Base-by-base conservation (phyloP, 495 filamentous ascomycete species). In the Coniosporium apollinis region DNA sequence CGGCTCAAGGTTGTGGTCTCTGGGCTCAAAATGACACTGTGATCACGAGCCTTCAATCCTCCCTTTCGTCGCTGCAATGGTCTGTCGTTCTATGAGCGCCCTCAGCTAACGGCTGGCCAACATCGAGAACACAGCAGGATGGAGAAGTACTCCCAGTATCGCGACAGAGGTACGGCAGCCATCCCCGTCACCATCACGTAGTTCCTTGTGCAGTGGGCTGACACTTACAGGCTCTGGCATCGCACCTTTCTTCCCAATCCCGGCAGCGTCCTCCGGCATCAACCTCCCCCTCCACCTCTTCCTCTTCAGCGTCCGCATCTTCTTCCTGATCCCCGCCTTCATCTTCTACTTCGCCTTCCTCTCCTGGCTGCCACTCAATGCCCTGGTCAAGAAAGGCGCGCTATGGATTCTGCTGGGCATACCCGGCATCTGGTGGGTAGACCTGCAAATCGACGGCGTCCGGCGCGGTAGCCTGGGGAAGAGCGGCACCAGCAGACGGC, bases 101-200 rank as follows among this genome's bases (percentile, higher is more conserved):
- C n/a, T n/a, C n/a, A n/a, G n/a, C n/a, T n/a, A n/a, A n/a, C n/a
- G n/a, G n/a, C n/a, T n/a, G n/a, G n/a, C n/a, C n/a, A n/a, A n/a
- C n/a, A n/a, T n/a, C n/a, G n/a, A n/a, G n/a, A n/a, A n/a, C n/a
- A n/a, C n/a, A n/a, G n/a, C n/a, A n/a, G n/a, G 19, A 97, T 97
- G 89, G 89, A 97, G 70, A 94, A 93, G 57, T 96, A 83, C 56
- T 87, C 84, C 7, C 85, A 94, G 54, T 99, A 80, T 46, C 76
- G 89, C 37, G 89, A 99, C 61, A 72, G 82, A 72, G 89, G 89
- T 78, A 65, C 44, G 62, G 8, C 15, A 13, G 26, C 33, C 6
- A 18, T 32, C 33, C 16, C n/a, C 37, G 11, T 18, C 25, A 14
- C 5, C 20, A 25, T 25, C 31, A 4, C 19, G 19, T 5, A 28